Evolutionary conservation across 257 asterid species (phyloP).

Genomic region (Petunia secreta): DNA sequence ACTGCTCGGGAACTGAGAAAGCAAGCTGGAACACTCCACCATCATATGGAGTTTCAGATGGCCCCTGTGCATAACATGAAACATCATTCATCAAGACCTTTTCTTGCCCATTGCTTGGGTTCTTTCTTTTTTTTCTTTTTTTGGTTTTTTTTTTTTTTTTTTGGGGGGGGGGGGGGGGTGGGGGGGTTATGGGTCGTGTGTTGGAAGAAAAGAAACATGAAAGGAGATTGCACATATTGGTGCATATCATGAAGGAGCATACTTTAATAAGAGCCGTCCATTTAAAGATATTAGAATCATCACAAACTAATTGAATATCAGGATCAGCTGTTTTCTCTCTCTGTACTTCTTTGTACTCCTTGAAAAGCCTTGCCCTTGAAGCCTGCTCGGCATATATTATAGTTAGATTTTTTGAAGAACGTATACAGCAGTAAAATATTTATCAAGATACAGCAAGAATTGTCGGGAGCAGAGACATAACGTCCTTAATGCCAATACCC

Average conservation of each 20-base stretch:
- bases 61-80: conserved; percentile 63
- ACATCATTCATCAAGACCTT: not conserved
- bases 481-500: not conserved
- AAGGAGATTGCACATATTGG: not conserved
- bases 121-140: not conserved
- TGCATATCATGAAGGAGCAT: conserved; percentile 14
- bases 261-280: conserved; percentile 99
- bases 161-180: not conserved
- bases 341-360: conserved; percentile 98
- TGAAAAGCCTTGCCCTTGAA: conserved; percentile 93
- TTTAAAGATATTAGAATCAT: conserved; percentile 87
- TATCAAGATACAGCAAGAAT: not conserved
- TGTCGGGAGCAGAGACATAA: not conserved
- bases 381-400: conserved; percentile 49
- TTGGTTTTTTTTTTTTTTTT: too few species aligned
- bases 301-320: conserved; percentile 94
- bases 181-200: too few species aligned
- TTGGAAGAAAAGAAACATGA: not conserved
- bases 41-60: conserved; percentile 95
- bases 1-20: conserved; percentile 96
- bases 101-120: not conserved
- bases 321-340: conserved; percentile 93
- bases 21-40: conserved; percentile 99
- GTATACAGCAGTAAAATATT: not conserved
- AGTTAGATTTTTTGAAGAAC: not conserved